A percentile compares a stretch with the other conserved stretches of the same genome.
Conservation (phyloP, 257 asterid species). For the Jasminum sambac region DNA sequence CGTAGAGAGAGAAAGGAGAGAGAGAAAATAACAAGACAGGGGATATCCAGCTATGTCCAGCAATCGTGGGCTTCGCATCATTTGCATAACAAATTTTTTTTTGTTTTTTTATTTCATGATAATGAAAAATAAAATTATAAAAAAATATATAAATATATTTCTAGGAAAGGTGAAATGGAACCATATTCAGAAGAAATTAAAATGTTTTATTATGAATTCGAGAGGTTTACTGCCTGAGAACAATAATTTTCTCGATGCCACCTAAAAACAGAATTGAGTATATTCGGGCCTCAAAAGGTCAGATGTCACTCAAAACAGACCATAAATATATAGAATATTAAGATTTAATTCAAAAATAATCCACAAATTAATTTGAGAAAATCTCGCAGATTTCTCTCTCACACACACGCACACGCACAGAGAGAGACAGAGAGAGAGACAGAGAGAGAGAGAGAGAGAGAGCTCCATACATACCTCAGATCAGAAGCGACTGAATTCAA, state of each 20-base stretch:
- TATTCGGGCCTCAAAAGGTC: not conserved
- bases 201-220: too few relatives aligned
- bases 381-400: slow-evolving; percentile 19
- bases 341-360: slow-evolving; percentile 27
- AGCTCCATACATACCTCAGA: slow-evolving; percentile 30
- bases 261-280: slow-evolving; percentile 20
- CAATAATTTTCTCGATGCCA: slow-evolving; percentile 15
- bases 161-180: not conserved
- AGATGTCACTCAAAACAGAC: slow-evolving; percentile 15
- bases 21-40: slow-evolving; percentile 22
- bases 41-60: slow-evolving; percentile 52
- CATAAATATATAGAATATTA: not conserved
- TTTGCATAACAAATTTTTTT: slow-evolving; percentile 19
- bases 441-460: slow-evolving; percentile 6
- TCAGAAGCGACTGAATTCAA: slow-evolving; percentile 30
- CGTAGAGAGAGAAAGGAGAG: slow-evolving; percentile 25
- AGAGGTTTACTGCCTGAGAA: slow-evolving; percentile 2
- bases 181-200: slow-evolving; percentile 12
- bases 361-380: not conserved
- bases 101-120: not conserved
- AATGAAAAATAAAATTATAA: too few relatives aligned
- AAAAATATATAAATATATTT: too few relatives aligned
- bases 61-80: slow-evolving; percentile 39
- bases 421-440: too few relatives aligned
- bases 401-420: too few relatives aligned